Evolutionary conservation across 768 basidiomycete species (phyloP).

Genomic region (Porpolomopsis calyptriformis): DNA sequence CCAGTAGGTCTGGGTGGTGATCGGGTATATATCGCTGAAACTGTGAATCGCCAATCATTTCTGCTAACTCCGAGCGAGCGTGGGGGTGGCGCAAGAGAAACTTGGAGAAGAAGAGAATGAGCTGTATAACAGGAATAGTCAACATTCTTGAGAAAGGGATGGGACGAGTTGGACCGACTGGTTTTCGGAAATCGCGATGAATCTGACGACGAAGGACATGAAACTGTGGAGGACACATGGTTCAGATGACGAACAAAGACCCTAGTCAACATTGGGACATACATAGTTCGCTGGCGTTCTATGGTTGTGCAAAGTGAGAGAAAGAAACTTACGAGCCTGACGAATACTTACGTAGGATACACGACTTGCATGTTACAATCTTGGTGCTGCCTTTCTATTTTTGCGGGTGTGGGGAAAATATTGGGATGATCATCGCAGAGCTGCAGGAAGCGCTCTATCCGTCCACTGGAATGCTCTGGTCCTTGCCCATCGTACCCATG

Average conservation of each 20-base stretch:
- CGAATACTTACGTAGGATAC: slow-evolving; percentile 71
- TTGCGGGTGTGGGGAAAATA: slow-evolving; percentile 77
- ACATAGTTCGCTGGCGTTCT: slow-evolving; percentile 94
- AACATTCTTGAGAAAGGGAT: background rate
- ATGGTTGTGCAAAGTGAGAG: background rate
- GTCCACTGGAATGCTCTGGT: slow-evolving; percentile 93
- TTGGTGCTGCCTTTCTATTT: slow-evolving; percentile 91
- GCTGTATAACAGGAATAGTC: slow-evolving; percentile 27
- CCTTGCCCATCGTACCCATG: slow-evolving; percentile 99
- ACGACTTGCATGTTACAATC: slow-evolving; percentile 99
- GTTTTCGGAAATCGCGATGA: slow-evolving; percentile 97
- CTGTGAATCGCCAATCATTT: slow-evolving; percentile 80
- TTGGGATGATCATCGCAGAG: slow-evolving; percentile 96
- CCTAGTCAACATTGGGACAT: slow-evolving; percentile 6
- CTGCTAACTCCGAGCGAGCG: slow-evolving; percentile 75
- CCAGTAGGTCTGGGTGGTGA: slow-evolving; percentile 56
- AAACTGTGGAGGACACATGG: slow-evolving; percentile 41
- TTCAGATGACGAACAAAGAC: slow-evolving; percentile 1
- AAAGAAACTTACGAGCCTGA: background rate
- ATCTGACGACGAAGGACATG: slow-evolving; percentile 95
- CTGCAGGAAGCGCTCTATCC: slow-evolving; percentile 94
- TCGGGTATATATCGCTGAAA: slow-evolving; percentile 96
- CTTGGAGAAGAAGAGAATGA: slow-evolving; percentile 97
- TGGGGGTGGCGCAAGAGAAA: slow-evolving; percentile 88
- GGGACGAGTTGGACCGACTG: slow-evolving; percentile 35